phyloP scores from a whole-genome alignment of 352 stramenopile genomes.

The Globisporangium solare region DNA sequence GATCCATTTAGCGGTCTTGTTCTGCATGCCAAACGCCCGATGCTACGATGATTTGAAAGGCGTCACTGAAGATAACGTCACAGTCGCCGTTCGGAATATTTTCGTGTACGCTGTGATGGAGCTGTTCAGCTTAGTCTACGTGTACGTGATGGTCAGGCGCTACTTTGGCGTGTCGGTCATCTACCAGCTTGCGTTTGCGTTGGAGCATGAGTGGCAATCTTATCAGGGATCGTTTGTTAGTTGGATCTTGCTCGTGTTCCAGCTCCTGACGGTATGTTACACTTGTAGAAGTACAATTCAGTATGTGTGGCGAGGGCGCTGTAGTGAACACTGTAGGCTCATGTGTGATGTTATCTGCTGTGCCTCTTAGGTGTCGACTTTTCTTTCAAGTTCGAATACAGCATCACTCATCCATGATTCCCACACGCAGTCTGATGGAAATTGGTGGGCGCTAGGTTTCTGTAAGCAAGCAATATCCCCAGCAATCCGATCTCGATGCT shows the following conservation, averaged over 20 bases:
- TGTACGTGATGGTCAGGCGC: neutral
- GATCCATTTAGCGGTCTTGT: constrained; percentile 25
- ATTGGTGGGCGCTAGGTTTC: too few species aligned
- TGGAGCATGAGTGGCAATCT: constrained; percentile 24
- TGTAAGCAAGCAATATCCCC: too few species aligned
- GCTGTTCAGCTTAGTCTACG: constrained; percentile 18
- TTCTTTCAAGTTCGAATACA: too few species aligned
- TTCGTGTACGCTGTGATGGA: constrained; percentile 18
- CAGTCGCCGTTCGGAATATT: constrained; percentile 3
- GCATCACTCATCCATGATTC: too few species aligned
- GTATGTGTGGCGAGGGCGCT: too few species aligned
- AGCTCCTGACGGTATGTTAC: constrained; percentile 12
- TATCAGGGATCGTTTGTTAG: constrained; percentile 27
- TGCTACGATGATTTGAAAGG: constrained; percentile 27
- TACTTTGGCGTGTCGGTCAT: constrained; percentile 20
- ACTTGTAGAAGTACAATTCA: too few species aligned
- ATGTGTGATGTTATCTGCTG: too few species aligned
- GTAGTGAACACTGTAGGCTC: too few species aligned
- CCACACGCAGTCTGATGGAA: too few species aligned
- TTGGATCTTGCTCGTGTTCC: constrained; percentile 17
- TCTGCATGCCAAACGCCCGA: constrained; percentile 21
- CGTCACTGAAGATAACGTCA: constrained; percentile 5
- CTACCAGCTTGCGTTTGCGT: constrained; percentile 28
- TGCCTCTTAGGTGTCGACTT: too few species aligned
- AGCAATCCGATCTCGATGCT: too few species aligned